Evolutionary conservation across 139 green algal genomes (phyloP), one percentile per base, ranked within the genome.

Genomic region (Volvox reticuliferus): DNA sequence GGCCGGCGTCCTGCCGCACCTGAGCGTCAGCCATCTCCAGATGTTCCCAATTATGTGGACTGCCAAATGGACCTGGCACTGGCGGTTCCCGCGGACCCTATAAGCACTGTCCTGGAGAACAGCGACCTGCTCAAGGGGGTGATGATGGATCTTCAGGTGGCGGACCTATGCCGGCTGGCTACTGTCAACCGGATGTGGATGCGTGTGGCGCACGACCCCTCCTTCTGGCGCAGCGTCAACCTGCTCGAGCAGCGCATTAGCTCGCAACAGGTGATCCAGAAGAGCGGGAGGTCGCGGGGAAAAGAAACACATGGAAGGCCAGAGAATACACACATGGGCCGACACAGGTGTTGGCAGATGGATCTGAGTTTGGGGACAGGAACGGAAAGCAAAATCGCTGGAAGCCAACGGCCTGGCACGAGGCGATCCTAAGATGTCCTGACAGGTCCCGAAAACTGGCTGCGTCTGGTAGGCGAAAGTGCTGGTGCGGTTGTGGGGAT

Each of bases 161-260:
- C 62, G n/a, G 87, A 91, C 21, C 77, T 91, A 26, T 91, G 87
- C 76, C 77, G 78, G 21, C 76, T 36, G 5, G 87, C 87, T 3
- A 55, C 76, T 33, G 87, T 91, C 21, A 65, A 32, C 35, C 16
- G 32, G 32, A 17, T 79, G 75, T 91, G 87, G 87, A 30, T 76
- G 12, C 19, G 28, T 13, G 76, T 79, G 55, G 87, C 63, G 55
- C 62, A 86, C 36, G 84, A 89, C 36, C 84, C 67, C 26, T 36
- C 22, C 17, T 89, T 89, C 26, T 89, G 84, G 84, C 36, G 37
- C 32, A 32, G 68, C 12, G 84, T 89, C 62, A n/a, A 22, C 68
- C 68, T 89, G 36, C 0, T 69, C 1, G 84, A 19, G 6, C 36
- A 68, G 13, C 16, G 2, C 12, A 37, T 81, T 3, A 61, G 36